Evolutionary conservation across 257 asterid genomes (phyloP).

Genomic region (Jacaranda copaia): DNA sequence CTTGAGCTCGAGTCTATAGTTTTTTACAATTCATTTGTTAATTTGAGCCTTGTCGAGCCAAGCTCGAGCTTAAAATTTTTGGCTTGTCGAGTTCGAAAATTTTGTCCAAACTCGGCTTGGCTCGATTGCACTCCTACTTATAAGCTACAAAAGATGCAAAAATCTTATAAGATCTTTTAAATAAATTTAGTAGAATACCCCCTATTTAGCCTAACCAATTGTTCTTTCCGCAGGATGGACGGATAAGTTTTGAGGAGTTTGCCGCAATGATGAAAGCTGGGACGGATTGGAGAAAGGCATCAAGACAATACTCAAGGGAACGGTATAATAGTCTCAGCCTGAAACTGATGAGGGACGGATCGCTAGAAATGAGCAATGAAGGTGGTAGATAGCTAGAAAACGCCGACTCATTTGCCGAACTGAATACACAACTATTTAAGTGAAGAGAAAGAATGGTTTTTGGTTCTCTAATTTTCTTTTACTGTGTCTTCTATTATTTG

Average conservation of each 20-base stretch:
- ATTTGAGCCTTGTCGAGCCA: no score
- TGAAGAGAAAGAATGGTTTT: not conserved
- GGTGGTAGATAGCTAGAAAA: constrained; percentile 36
- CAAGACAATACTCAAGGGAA: constrained; percentile 75
- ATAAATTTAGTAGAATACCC: no score
- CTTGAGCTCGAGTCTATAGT: no score
- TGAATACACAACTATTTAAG: not conserved
- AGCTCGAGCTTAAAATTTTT: no score
- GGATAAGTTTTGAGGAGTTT: constrained; percentile 72
- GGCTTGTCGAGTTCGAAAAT: no score
- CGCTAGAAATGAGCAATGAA: constrained; percentile 37
- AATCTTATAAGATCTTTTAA: no score
- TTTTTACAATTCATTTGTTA: no score
- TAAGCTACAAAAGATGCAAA: no score
- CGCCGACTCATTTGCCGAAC: not conserved
- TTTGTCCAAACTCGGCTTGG: no score
- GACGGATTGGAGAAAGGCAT: constrained; percentile 85
- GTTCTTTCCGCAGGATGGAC: constrained; percentile 62
- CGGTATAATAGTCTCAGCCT: constrained; percentile 67
- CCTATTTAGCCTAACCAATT: not conserved
- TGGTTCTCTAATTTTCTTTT: not conserved
- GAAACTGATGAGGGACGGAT: constrained; percentile 59
- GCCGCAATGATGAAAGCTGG: constrained; percentile 81
- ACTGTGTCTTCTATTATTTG: not conserved
- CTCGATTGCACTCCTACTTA: no score